Evolutionary conservation across 2,329 filamentous ascomycete species (phyloP), one percentile per base, ranked within the genome.

Genomic region (Madurella fahalii): DNA sequence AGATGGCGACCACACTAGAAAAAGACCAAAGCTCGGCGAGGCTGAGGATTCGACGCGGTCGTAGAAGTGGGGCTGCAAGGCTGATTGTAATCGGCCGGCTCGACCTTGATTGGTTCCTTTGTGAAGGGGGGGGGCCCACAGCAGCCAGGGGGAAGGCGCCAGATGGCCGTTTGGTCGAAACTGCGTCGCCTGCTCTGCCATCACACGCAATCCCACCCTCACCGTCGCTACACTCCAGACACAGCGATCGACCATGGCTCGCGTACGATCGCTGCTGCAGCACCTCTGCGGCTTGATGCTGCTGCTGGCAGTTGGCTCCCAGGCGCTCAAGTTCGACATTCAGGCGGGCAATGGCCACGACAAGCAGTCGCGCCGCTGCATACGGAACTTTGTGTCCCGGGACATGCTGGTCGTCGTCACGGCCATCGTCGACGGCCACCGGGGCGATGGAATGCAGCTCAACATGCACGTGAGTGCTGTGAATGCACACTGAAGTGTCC

Each of bases 351-450:
- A 76, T 50, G 72, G 74, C 55, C 77, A 82, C 70, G 84, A 77
- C 58, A 84, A 80, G 67, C 83, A 86, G 40, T 60, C 59, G 68
- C 88, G 93, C 75, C 83, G 93, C 76, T 99, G 94, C 77, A 89
- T 99, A 72, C 85, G 93, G 71, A 99, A 99, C 77, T 99, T 96
- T 72, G 92, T 96, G 62, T 82, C 84, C 58, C 88, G 85, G 74
- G 91, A 96, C 69, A 95, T 94, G 61, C 78, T 99, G 62, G 94
- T 99, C 41, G 93, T 97, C 34, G 93, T 99, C 50, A 97, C 93
- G 54, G 89, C 92, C 52, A 96, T 85, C 56, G 81, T 96, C 53
- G 84, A 86, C 69, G 94, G 94, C n/a, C 76, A 76, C 63, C 89
- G 87, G 74, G 93, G 91, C 55, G 94, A 99, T 77, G 94, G 94